Base-by-base conservation (phyloP, 371 early-diverging fungal species). In the Haplosporangium sp. region DNA sequence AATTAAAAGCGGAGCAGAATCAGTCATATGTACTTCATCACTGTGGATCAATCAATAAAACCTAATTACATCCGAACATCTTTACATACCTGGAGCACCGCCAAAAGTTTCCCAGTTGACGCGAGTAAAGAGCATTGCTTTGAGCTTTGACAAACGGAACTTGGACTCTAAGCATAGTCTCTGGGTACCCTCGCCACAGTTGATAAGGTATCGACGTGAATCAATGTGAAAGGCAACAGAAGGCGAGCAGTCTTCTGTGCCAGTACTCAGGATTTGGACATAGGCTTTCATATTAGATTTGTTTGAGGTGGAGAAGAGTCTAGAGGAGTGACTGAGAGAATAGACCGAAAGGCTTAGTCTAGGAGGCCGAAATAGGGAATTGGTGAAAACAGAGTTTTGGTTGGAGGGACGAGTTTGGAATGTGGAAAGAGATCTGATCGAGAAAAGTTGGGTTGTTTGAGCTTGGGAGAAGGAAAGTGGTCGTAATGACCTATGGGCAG, bases 151-250 rank as follows among this genome's bases (percentile, higher is more conserved):
- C 56, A 94, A 76, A 17, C 90, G 87, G 38, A 92, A 82, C 63
- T 88, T 90, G 65, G 95, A 91, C 83, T 97, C 94, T 62, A 91
- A 85, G 75, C 92, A 91, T 17, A 96, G 81, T 34, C 98, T 88
- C 84, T 99, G 99, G 0, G 93, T 93, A 8, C 97, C 96, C 79
- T 99, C 99, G 53, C 95, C 90, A 83, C 97, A 97, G 85, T 97
- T 97, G 88, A 99, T 94, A 76, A 99, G 84, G 74, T 97, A 97
- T 10, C 96, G 90, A 52, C 92, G 90, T 13, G 85, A 74, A 68
- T 95, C 94, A 76, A 96, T 94, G 67, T 93, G 92, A 19, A 96
- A 82, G 67, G 97, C 76, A 17, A 97, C 79, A 35, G 94, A 88
- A 2, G 97, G 93, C 6, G 91, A 83, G n/a, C 90, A 86, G 74